A percentile compares a stretch with the other conserved stretches of the same genome.
Evolutionary conservation across 2,329 filamentous ascomycete species (phyloP).

Genomic region (Aspergillus udagawae): DNA sequence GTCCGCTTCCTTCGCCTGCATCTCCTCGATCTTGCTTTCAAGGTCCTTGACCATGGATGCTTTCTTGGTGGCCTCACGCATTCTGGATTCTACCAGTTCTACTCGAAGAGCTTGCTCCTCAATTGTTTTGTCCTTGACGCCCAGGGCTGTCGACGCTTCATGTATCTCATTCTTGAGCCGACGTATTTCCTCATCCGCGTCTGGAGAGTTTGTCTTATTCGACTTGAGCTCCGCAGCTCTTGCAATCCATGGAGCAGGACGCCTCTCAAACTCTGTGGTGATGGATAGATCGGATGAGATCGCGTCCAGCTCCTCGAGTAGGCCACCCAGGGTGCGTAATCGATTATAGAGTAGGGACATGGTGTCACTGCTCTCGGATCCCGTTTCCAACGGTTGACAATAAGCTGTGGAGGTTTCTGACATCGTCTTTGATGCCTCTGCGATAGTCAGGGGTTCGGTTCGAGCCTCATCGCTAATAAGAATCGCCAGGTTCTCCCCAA

Average conservation of each 20-base stretch:
- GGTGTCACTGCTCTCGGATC: slow-evolving; percentile 49
- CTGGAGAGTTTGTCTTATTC: slow-evolving; percentile 74
- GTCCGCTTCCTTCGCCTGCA: slow-evolving; percentile 32
- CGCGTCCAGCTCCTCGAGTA: slow-evolving; percentile 66
- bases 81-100: slow-evolving; percentile 82
- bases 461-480: slow-evolving; percentile 70
- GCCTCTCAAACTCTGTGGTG: slow-evolving; percentile 74
- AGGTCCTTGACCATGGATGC: slow-evolving; percentile 50
- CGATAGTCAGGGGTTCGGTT: slow-evolving; percentile 61
- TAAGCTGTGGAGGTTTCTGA: slow-evolving; percentile 27
- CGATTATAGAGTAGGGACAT: slow-evolving; percentile 66
- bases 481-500: slow-evolving; percentile 63
- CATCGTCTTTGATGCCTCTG: slow-evolving; percentile 64
- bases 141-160: slow-evolving; percentile 68
- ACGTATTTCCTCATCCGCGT: slow-evolving; percentile 79
- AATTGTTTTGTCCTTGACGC: slow-evolving; percentile 73
- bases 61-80: slow-evolving; percentile 78
- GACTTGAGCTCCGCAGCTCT: slow-evolving; percentile 76
- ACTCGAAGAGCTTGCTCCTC: slow-evolving; percentile 88
- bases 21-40: slow-evolving; percentile 39
- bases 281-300: slow-evolving; percentile 67
- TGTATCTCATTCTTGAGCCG: slow-evolving; percentile 75
- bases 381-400: slow-evolving; percentile 20
- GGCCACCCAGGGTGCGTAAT: slow-evolving; percentile 60
- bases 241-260: slow-evolving; percentile 74